A percentile compares a stretch with the other conserved stretches of the same genome.
These are phyloP conservation scores for Ophiostoma novo-ulmi DNA, from an alignment of 2,329 filamentous ascomycete genomes.

Conservation along the genomic window DNA sequence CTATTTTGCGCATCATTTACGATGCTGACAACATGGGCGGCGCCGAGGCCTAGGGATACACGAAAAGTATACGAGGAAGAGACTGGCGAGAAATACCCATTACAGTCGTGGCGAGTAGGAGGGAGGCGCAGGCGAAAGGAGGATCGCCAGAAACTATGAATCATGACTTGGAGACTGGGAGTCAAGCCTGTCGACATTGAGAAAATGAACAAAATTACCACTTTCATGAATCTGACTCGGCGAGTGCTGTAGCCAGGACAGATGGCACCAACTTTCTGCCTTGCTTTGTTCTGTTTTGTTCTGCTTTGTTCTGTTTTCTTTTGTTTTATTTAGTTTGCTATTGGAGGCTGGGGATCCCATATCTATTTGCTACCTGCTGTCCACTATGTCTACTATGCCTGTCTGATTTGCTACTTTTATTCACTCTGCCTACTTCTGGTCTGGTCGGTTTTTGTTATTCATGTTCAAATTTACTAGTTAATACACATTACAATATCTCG, in stretches of 20 bases:
- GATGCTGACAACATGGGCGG: constrained; percentile 6
- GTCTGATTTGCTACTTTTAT: background rate
- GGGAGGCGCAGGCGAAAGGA: background rate
- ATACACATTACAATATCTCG: background rate
- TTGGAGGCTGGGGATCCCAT: background rate
- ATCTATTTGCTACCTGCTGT: background rate
- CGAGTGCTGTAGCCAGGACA: constrained; percentile 7
- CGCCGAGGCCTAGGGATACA: background rate
- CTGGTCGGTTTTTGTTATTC: background rate
- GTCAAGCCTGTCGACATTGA: background rate
- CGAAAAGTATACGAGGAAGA: background rate
- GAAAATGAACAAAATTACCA: background rate
- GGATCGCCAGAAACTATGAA: background rate
- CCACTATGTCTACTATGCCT: background rate
- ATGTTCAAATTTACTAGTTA: background rate
- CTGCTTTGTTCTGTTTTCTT: background rate
- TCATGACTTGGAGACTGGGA: background rate
- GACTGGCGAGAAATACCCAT: constrained; percentile 21
- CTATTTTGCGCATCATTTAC: background rate
- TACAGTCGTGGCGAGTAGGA: constrained; percentile 8
- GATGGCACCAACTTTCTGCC: background rate
- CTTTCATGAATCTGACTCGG: background rate
- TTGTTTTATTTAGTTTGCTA: background rate
- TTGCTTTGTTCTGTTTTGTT: background rate
- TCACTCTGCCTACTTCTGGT: background rate